Evolutionary conservation across 768 basidiomycete species (phyloP).

Genomic region (Serendipita vermifera): DNA sequence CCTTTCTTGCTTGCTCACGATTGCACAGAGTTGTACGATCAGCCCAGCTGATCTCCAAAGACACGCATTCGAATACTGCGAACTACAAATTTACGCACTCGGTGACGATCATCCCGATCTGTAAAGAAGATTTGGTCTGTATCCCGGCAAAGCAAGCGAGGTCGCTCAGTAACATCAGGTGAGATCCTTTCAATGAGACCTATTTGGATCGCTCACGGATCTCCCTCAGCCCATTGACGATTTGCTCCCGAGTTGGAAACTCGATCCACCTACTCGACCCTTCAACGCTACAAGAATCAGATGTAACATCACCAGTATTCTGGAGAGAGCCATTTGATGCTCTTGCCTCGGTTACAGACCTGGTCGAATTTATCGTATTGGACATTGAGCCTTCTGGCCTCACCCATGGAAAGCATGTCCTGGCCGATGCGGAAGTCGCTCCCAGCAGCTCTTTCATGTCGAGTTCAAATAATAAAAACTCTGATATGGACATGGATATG

Average conservation of each 20-base stretch:
- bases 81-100: conserved; percentile 98
- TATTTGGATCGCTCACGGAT: not conserved
- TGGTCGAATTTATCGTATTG: conserved; percentile 88
- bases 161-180: conserved; percentile 69
- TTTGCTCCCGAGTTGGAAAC: conserved; percentile 87
- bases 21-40: conserved; percentile 55
- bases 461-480: conserved; percentile 22
- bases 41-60: conserved; percentile 85
- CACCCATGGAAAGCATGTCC: conserved; percentile 62
- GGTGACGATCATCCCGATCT: conserved; percentile 91
- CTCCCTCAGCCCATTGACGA: conserved; percentile 46
- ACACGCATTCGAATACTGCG: conserved; percentile 83
- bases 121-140: conserved; percentile 95
- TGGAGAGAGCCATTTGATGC: conserved; percentile 88
- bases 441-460: conserved; percentile 68
- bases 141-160: conserved; percentile 75
- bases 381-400: conserved; percentile 79
- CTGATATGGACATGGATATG: conserved; percentile 44
- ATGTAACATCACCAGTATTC: conserved; percentile 64
- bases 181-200: conserved; percentile 13
- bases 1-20: conserved; percentile 7
- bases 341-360: conserved; percentile 68
- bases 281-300: conserved; percentile 67
- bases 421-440: conserved; percentile 84
- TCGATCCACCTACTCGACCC: conserved; percentile 87